Evolutionary conservation across 2,329 filamentous ascomycete species (phyloP).

Genomic region (Colletotrichum falcatum): DNA sequence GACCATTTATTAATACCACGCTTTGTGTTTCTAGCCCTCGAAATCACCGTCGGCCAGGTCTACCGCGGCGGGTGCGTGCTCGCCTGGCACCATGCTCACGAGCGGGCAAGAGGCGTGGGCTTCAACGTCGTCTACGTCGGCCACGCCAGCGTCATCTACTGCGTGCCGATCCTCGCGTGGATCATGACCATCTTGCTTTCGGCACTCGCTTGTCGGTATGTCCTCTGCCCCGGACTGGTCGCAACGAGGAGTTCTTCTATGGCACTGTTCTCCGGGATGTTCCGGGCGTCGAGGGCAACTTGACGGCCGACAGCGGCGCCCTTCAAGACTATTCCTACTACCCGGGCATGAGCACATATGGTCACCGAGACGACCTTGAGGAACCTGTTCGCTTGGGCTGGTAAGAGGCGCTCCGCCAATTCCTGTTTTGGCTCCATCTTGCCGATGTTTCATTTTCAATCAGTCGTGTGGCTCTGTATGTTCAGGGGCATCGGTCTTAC

Average conservation of each 20-base stretch:
- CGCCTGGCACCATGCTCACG: conserved; percentile 62
- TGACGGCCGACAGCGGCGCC: conserved; percentile 48
- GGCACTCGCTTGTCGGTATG: conserved; percentile 63
- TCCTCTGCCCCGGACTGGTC: conserved; percentile 62
- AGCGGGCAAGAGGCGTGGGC: conserved; percentile 62
- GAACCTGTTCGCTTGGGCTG: conserved; percentile 66
- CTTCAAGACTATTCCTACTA: conserved; percentile 58
- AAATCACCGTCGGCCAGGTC: conserved; percentile 75
- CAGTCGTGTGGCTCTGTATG: conserved; percentile 66
- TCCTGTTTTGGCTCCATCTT: no score
- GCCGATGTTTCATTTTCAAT: background rate
- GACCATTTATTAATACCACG: no score
- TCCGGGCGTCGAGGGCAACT: conserved; percentile 48
- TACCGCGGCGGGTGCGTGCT: conserved; percentile 64
- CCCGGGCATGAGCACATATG: conserved; percentile 54
- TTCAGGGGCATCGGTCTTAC: conserved; percentile 67
- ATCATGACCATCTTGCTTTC: conserved; percentile 69
- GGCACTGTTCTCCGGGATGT: conserved; percentile 17
- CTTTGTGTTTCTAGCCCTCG: conserved; percentile 54
- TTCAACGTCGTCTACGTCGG: conserved; percentile 62
- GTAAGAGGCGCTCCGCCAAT: background rate
- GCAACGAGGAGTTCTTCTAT: conserved; percentile 56
- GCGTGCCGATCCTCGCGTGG: conserved; percentile 65
- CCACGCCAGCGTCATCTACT: conserved; percentile 65
- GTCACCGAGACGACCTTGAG: conserved; percentile 66